These are phyloP conservation scores for Daldinia loculata DNA, from an alignment of 495 filamentous ascomycete species.

Conservation along the genomic window DNA sequence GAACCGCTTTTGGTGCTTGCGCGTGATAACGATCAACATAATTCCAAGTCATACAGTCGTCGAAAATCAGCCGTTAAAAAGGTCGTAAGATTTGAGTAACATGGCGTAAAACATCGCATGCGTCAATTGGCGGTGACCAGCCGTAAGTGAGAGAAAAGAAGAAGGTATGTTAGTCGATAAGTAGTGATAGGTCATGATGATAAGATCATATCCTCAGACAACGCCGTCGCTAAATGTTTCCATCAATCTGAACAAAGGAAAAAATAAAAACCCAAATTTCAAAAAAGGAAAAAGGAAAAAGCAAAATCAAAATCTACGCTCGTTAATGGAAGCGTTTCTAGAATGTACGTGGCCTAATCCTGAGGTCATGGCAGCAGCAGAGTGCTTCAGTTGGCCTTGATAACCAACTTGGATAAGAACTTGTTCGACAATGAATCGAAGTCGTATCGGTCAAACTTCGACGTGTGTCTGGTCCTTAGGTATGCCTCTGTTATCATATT, in stretches of 20 bases:
- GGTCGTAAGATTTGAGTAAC: slow-evolving; percentile 49
- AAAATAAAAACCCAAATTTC: slow-evolving; percentile 6
- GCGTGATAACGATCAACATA: slow-evolving; percentile 44
- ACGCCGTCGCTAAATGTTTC: slow-evolving; percentile 49
- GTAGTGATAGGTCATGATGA: slow-evolving; percentile 44
- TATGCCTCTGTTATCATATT: slow-evolving; percentile 59
- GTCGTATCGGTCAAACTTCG: slow-evolving; percentile 85
- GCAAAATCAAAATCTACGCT: slow-evolving; percentile 17
- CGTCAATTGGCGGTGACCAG: slow-evolving; percentile 44
- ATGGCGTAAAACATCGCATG: slow-evolving; percentile 47
- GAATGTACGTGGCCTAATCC: slow-evolving; percentile 8
- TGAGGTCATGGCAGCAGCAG: not conserved
- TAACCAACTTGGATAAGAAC: slow-evolving; percentile 91
- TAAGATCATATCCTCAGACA: slow-evolving; percentile 47
- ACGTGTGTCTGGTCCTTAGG: slow-evolving; percentile 61
- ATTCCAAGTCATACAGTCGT: slow-evolving; percentile 48
- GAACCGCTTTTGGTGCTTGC: slow-evolving; percentile 46
- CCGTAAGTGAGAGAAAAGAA: slow-evolving; percentile 40
- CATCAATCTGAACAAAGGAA: slow-evolving; percentile 46
- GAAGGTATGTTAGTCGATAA: slow-evolving; percentile 40
- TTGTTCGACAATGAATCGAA: slow-evolving; percentile 95
- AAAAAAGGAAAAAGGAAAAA: not conserved
- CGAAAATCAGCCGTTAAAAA: slow-evolving; percentile 43
- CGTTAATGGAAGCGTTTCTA: slow-evolving; percentile 13
- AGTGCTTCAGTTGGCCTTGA: slow-evolving; percentile 77